Evolutionary conservation across 345 rosid species (phyloP).

Genomic region (Corchorus olitorius): DNA sequence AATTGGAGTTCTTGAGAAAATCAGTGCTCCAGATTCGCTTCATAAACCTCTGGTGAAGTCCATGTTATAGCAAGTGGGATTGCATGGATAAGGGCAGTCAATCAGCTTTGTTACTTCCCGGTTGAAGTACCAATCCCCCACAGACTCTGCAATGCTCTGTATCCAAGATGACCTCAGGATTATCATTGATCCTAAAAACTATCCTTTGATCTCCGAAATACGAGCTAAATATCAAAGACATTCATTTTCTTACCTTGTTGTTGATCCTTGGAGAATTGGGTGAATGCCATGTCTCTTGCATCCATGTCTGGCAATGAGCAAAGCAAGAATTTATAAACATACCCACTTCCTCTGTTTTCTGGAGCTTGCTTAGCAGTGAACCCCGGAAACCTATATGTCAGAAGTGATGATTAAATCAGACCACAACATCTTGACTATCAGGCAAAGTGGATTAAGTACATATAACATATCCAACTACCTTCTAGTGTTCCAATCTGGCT

Average conservation of each 20-base stretch:
- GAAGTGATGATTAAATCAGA: not conserved
- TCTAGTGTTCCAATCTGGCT: slow-evolving; percentile 58
- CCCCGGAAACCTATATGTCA: slow-evolving; percentile 58
- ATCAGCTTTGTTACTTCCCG: slow-evolving; percentile 57
- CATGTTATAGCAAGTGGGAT: slow-evolving; percentile 79
- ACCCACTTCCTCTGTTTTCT: slow-evolving; percentile 50
- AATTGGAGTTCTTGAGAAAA: not conserved
- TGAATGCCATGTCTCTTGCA: slow-evolving; percentile 72
- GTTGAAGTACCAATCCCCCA: slow-evolving; percentile 87
- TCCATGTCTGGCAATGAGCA: slow-evolving; percentile 73
- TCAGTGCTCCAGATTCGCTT: not conserved
- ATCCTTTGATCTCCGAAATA: too few species aligned
- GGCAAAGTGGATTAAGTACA: slow-evolving; percentile 2
- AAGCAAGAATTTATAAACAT: slow-evolving; percentile 86
- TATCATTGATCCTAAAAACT: too few species aligned
- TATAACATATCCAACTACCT: slow-evolving; percentile 42
- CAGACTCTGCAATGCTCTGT: slow-evolving; percentile 87
- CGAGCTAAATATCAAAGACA: too few species aligned
- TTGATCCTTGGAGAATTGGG: slow-evolving; percentile 64
- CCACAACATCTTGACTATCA: too few species aligned
- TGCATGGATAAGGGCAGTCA: slow-evolving; percentile 91
- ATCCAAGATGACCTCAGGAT: too few species aligned
- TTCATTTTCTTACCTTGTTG: slow-evolving; percentile 57
- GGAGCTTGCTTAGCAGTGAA: slow-evolving; percentile 55
- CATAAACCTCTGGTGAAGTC: slow-evolving; percentile 41